Conservation (phyloP, 495 filamentous ascomycete species). For the Venustampulla echinocandica region DNA sequence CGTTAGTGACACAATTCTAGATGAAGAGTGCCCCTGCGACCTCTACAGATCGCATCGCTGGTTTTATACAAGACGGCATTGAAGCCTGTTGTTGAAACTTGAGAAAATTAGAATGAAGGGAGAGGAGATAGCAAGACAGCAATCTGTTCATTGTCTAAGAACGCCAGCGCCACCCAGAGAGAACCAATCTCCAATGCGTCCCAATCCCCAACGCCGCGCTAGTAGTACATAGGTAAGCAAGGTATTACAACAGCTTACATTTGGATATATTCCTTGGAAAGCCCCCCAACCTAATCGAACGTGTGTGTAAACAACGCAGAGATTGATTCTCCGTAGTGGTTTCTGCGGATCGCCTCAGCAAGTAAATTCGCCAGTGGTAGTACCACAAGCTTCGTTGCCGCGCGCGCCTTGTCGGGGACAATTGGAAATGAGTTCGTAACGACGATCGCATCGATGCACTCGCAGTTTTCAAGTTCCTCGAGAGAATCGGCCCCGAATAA, state of each 20-base stretch:
- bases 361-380: conserved; percentile 83
- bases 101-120: neutral
- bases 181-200: neutral
- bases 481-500: conserved; percentile 86
- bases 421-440: conserved; percentile 98
- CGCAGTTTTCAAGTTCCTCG: conserved; percentile 81
- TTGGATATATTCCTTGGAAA: conserved; percentile 5
- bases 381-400: conserved; percentile 74
- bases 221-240: conserved; percentile 17
- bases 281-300: conserved; percentile 37
- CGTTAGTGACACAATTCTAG: conserved; percentile 52
- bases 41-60: conserved; percentile 63
- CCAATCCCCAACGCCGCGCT: conserved; percentile 21
- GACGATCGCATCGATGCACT: conserved; percentile 86
- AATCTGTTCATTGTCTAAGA: conserved; percentile 5
- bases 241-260: conserved; percentile 11
- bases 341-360: conserved; percentile 85
- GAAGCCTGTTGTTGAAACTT: neutral
- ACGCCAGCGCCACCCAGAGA: conserved; percentile 12
- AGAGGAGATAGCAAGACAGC: conserved; percentile 1
- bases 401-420: conserved; percentile 54
- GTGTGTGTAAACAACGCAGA: conserved; percentile 74
- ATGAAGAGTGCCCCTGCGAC: conserved; percentile 51
- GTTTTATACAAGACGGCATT: conserved; percentile 19
- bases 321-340: conserved; percentile 87